Conservation (phyloP, 2,329 filamentous ascomycete genomes). For the Bisporella sp. region DNA sequence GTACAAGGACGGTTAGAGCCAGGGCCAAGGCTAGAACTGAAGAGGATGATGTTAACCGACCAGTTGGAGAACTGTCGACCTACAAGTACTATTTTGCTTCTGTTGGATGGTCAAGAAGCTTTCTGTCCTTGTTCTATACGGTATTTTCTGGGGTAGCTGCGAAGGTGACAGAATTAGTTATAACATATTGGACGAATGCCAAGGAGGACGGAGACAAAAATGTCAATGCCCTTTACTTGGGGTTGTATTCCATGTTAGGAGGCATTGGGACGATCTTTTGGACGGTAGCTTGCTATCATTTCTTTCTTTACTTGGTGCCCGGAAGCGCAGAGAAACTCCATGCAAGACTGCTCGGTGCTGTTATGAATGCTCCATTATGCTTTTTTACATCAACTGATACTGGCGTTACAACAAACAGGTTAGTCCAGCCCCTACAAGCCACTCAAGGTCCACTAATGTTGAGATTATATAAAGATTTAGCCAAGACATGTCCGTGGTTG, state of each 20-base stretch:
- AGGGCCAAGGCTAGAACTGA: not conserved
- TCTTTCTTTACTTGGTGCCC: constrained; percentile 46
- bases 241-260: constrained; percentile 8
- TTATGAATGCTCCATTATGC: constrained; percentile 33
- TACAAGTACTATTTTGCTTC: constrained; percentile 25
- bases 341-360: constrained; percentile 38
- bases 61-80: constrained; percentile 19
- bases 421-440: not conserved
- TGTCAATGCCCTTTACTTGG: constrained; percentile 11
- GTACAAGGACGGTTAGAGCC: too few species aligned
- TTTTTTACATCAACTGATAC: constrained; percentile 19
- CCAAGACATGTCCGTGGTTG: constrained; percentile 19
- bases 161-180: constrained; percentile 14
- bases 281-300: constrained; percentile 21
- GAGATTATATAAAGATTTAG: constrained; percentile 10
- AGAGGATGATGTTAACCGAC: constrained; percentile 11
- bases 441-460: not conserved
- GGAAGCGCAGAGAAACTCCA: constrained; percentile 43
- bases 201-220: constrained; percentile 2
- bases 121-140: constrained; percentile 4
- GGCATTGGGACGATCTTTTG: constrained; percentile 1
- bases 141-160: constrained; percentile 6
- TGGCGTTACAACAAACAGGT: constrained; percentile 17
- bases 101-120: constrained; percentile 13
- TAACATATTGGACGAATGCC: constrained; percentile 22